A percentile compares a stretch with the other conserved stretches of the same genome.
Evolutionary conservation across 768 basidiomycete species (phyloP).

Genomic region (Mycena vulgaris): DNA sequence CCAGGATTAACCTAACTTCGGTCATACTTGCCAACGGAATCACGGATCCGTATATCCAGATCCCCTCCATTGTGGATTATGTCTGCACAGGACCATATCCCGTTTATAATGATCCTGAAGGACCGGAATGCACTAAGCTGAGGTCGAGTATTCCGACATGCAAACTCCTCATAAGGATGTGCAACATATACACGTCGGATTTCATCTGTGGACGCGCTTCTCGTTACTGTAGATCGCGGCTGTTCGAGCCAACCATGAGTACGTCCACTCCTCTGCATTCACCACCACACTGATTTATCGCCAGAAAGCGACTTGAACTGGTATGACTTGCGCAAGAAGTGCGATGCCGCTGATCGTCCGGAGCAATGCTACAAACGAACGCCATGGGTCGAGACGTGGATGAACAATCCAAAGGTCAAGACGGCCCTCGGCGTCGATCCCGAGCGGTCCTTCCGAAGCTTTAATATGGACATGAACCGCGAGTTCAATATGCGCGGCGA

Average conservation of each 20-base stretch:
- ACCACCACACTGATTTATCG: neutral
- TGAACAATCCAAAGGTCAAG: constrained; percentile 66
- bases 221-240: constrained; percentile 33
- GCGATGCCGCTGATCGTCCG: constrained; percentile 55
- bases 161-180: constrained; percentile 31
- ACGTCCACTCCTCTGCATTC: neutral
- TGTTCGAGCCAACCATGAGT: constrained; percentile 39
- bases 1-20: constrained; percentile 57
- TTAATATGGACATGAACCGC: constrained; percentile 58
- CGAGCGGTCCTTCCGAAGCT: constrained; percentile 36
- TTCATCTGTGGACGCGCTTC: constrained; percentile 29
- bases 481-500: constrained; percentile 66
- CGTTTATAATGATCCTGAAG: constrained; percentile 57
- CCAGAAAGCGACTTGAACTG: constrained; percentile 56
- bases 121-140: constrained; percentile 57
- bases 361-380: constrained; percentile 60
- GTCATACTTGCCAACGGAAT: constrained; percentile 68
- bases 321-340: constrained; percentile 65
- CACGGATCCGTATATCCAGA: constrained; percentile 62
- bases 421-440: constrained; percentile 56
- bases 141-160: constrained; percentile 54
- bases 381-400: constrained; percentile 65
- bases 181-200: constrained; percentile 28
- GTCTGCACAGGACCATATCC: constrained; percentile 57
- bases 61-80: constrained; percentile 61